phyloP scores from a whole-genome alignment of 208 protist genomes.

The Wallacemonas sp. region DNA sequence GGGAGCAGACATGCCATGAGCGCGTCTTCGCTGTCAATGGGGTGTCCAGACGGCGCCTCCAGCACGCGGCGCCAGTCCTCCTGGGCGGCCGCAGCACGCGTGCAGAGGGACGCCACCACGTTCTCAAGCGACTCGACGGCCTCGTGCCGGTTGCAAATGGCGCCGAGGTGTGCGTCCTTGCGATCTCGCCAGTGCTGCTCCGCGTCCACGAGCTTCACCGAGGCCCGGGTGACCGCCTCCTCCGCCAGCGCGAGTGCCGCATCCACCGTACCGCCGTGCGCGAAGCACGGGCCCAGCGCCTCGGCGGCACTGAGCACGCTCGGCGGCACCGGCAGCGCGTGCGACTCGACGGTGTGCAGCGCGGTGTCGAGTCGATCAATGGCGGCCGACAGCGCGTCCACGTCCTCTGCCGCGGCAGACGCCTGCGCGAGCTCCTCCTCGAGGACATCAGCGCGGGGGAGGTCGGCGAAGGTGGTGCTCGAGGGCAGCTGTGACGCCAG shows the following conservation, averaged over 20 bases:
- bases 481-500: slow-evolving; percentile 17
- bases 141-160: neutral
- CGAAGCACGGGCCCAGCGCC: slow-evolving; percentile 26
- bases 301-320: slow-evolving; percentile 24
- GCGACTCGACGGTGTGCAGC: neutral
- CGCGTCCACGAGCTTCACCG: slow-evolving; percentile 3
- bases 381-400: slow-evolving; percentile 5
- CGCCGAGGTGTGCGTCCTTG: slow-evolving; percentile 6
- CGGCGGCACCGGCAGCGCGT: slow-evolving; percentile 3
- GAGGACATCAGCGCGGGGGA: slow-evolving; percentile 15
- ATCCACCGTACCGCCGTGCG: slow-evolving; percentile 18
- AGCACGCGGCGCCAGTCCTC: neutral
- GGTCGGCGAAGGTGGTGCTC: slow-evolving; percentile 19
- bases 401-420: slow-evolving; percentile 8
- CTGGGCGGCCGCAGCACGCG: neutral
- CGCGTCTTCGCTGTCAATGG: neutral
- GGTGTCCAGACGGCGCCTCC: neutral
- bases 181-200: neutral
- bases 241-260: slow-evolving; percentile 29
- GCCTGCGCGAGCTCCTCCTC: slow-evolving; percentile 9
- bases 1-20: slow-evolving; percentile 3
- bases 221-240: slow-evolving; percentile 6
- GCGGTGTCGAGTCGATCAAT: slow-evolving; percentile 15
- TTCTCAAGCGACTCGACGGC: neutral
- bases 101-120: neutral